These are phyloP conservation scores for Lineolata rhizophorae DNA, from an alignment of 495 filamentous ascomycete genomes.

Conservation along the genomic window DNA sequence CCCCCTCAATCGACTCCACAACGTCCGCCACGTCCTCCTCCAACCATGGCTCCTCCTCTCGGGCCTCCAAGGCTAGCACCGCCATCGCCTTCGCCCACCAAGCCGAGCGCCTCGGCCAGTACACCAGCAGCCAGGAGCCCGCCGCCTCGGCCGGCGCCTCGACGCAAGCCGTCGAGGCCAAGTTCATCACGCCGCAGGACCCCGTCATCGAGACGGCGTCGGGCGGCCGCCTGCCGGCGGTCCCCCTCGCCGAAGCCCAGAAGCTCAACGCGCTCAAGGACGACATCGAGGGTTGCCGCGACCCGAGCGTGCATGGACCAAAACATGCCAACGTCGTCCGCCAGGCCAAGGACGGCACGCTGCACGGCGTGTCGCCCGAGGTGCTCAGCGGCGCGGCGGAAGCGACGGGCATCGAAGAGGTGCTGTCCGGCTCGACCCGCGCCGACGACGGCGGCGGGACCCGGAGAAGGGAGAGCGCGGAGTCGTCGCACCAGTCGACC, in stretches of 20 bases:
- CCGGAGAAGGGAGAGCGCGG: not conserved
- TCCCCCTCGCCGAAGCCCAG: slow-evolving; percentile 40
- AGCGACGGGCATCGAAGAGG: slow-evolving; percentile 1
- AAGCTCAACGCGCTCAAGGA: slow-evolving; percentile 41
- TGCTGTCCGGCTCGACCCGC: not conserved
- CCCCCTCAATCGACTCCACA: no score
- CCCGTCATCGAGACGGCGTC: slow-evolving; percentile 45
- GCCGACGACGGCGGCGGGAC: not conserved
- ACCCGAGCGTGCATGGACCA: slow-evolving; percentile 7
- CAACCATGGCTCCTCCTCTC: no score
- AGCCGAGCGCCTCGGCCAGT: slow-evolving; percentile 30
- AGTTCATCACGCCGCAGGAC: slow-evolving; percentile 46
- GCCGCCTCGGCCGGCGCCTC: slow-evolving; percentile 10
- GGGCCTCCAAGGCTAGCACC: slow-evolving; percentile 11
- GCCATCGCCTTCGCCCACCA: slow-evolving; percentile 27
- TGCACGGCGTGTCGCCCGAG: slow-evolving; percentile 7
- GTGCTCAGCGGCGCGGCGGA: not conserved
- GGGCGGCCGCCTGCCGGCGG: slow-evolving; percentile 38
- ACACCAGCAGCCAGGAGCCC: slow-evolving; percentile 12
- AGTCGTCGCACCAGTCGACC: slow-evolving; percentile 4
- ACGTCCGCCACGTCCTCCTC: no score
- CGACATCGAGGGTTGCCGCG: slow-evolving; percentile 19
- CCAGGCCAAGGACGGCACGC: slow-evolving; percentile 13
- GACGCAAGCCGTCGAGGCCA: slow-evolving; percentile 37
- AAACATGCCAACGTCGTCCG: slow-evolving; percentile 1